phyloP scores from a whole-genome alignment of 73 alveolate species.

The Symbiodinium natans region DNA sequence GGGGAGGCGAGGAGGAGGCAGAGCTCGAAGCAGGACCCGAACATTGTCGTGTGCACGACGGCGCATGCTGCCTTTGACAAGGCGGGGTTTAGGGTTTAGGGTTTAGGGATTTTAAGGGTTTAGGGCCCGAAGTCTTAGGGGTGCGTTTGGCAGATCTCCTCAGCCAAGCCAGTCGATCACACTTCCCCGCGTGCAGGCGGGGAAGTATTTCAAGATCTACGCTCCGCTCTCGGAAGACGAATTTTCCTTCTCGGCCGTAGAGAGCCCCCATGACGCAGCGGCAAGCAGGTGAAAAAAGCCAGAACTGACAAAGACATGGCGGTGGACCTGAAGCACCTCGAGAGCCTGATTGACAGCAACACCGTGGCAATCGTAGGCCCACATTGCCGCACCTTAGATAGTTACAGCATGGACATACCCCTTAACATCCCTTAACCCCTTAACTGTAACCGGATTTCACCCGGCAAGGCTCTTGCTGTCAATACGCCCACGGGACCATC shows the following conservation, averaged over 20 bases:
- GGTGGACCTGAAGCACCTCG: slow-evolving; percentile 50
- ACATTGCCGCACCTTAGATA: too few relatives aligned
- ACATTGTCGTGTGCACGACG: slow-evolving; percentile 96
- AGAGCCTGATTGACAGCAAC: slow-evolving; percentile 39
- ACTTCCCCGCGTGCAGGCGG: not conserved
- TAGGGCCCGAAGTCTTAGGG: not conserved
- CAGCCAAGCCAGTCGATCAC: not conserved
- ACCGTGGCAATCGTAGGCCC: slow-evolving; percentile 92
- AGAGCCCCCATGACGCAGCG: not conserved
- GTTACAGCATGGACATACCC: too few relatives aligned
- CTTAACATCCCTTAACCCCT: too few relatives aligned
- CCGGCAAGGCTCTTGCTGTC: slow-evolving; percentile 98
- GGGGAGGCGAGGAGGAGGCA: too few relatives aligned
- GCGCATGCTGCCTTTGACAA: slow-evolving; percentile 99
- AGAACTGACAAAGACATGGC: slow-evolving; percentile 67
- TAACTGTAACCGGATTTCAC: too few relatives aligned
- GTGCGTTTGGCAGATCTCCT: not conserved
- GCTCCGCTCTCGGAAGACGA: not conserved
- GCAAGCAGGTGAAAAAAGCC: slow-evolving; percentile 47
- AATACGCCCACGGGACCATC: slow-evolving; percentile 97
- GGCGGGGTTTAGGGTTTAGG: slow-evolving; percentile 95
- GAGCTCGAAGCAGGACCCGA: slow-evolving; percentile 51
- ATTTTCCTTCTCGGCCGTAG: not conserved
- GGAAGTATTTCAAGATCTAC: slow-evolving; percentile 80
- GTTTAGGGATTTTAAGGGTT: not conserved